These are phyloP conservation scores for Globisporangium perplexum DNA, from an alignment of 352 stramenopile genomes.

Conservation along the genomic window DNA sequence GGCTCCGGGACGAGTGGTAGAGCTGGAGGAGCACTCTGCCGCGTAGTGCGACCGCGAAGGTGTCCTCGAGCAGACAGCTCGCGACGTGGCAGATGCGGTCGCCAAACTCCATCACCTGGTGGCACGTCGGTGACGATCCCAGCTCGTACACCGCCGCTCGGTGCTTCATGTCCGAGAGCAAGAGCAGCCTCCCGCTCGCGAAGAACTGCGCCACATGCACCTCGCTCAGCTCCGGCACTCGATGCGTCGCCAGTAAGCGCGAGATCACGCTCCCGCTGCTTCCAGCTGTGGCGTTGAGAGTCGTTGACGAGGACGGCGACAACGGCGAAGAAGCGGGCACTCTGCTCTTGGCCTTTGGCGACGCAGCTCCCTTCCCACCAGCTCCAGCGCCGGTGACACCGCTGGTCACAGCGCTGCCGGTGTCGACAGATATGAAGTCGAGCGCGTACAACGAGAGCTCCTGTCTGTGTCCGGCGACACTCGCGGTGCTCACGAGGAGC, in stretches of 20 bases:
- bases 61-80: not conserved
- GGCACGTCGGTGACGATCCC: slow-evolving; percentile 9
- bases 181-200: slow-evolving; percentile 14
- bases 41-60: slow-evolving; percentile 22
- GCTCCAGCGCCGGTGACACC: no score
- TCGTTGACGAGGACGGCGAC: not conserved
- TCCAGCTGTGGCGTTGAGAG: not conserved
- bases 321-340: no score
- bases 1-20: not conserved
- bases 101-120: slow-evolving; percentile 11
- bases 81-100: slow-evolving; percentile 23
- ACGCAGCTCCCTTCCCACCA: not conserved
- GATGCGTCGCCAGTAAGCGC: slow-evolving; percentile 6
- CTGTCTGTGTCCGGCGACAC: slow-evolving; percentile 2
- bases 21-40: slow-evolving; percentile 23
- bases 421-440: slow-evolving; percentile 2
- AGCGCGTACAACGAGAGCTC: slow-evolving; percentile 26
- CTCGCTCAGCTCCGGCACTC: not conserved
- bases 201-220: slow-evolving; percentile 24
- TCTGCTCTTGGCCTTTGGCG: slow-evolving; percentile 6
- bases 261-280: slow-evolving; percentile 1
- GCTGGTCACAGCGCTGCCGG: not conserved
- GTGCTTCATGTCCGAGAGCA: slow-evolving; percentile 27
- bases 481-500: slow-evolving; percentile 19
- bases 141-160: slow-evolving; percentile 8